Percentiles rank a stretch among this genome's conserved stretches.
phyloP scores from a whole-genome alignment of 164 flowering plant genomes.

The Magnolia officinalis region DNA sequence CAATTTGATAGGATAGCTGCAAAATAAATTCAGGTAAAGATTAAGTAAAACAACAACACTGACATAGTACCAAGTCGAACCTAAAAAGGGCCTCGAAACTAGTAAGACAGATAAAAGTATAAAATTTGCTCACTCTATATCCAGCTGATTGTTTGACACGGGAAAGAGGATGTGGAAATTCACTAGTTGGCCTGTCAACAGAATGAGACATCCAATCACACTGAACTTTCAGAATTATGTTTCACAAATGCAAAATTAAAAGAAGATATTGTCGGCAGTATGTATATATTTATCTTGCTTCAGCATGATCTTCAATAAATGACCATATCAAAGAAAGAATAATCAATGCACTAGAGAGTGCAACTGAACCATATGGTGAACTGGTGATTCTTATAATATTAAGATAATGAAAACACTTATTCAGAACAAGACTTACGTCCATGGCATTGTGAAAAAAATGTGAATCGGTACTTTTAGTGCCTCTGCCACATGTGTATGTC shows the following conservation, averaged over 20 bases:
- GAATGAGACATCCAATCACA: neutral
- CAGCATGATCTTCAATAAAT: neutral
- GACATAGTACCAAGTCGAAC: neutral
- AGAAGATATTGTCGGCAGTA: neutral
- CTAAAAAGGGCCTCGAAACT: neutral
- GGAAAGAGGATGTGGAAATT: constrained; percentile 97
- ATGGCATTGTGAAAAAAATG: constrained; percentile 98
- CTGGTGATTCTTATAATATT: neutral
- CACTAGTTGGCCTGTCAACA: constrained; percentile 83
- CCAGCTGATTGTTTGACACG: constrained; percentile 95
- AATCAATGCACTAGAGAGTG: neutral
- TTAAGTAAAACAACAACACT: constrained; percentile 1
- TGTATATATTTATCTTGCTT: neutral
- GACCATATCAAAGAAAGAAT: neutral
- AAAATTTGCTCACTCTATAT: constrained; percentile 62
- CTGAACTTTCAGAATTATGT: neutral
- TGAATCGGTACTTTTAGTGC: constrained; percentile 88
- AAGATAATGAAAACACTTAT: neutral
- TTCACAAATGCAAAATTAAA: neutral
- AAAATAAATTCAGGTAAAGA: constrained; percentile 8
- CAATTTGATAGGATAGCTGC: constrained; percentile 98
- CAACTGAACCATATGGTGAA: neutral
- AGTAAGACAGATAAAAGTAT: neutral
- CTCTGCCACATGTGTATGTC: constrained; percentile 98
- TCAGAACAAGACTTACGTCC: constrained; percentile 86